Evolutionary conservation across 2,329 filamentous ascomycete genomes (phyloP).

Genomic region (Cytospora mali): DNA sequence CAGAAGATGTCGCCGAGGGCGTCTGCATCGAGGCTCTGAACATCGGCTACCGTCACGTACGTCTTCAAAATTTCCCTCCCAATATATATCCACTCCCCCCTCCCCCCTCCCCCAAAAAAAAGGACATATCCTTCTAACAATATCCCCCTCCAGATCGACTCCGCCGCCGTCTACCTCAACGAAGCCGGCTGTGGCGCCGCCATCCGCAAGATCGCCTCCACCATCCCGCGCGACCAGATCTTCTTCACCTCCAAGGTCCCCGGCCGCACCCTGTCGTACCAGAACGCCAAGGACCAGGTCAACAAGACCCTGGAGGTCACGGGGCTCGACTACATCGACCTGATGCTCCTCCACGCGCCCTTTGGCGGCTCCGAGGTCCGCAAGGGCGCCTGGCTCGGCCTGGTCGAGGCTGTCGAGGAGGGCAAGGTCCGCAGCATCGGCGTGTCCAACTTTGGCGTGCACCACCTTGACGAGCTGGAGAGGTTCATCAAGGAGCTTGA

Average conservation of each 20-base stretch:
- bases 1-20: slow-evolving; percentile 41
- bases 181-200: slow-evolving; percentile 52
- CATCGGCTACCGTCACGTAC: slow-evolving; percentile 57
- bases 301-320: slow-evolving; percentile 63
- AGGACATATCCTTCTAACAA: too few species aligned
- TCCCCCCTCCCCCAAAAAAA: not conserved
- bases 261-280: slow-evolving; percentile 55
- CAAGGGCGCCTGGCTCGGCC: slow-evolving; percentile 63
- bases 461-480: slow-evolving; percentile 64
- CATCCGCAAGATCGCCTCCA: slow-evolving; percentile 42
- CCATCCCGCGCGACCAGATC: slow-evolving; percentile 49
- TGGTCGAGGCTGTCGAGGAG: slow-evolving; percentile 64
- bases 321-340: slow-evolving; percentile 67
- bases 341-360: slow-evolving; percentile 65
- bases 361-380: slow-evolving; percentile 59
- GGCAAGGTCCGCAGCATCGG: slow-evolving; percentile 65
- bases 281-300: slow-evolving; percentile 65
- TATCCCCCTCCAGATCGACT: slow-evolving; percentile 50
- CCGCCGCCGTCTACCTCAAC: slow-evolving; percentile 55
- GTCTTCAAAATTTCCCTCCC: slow-evolving; percentile 25
- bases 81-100: not conserved
- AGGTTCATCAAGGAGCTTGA: slow-evolving; percentile 63
- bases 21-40: slow-evolving; percentile 50
- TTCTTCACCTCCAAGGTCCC: slow-evolving; percentile 62
- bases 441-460: slow-evolving; percentile 67